Evolutionary conservation across 768 basidiomycete species (phyloP).

Genomic region (Agaricus blazei): DNA sequence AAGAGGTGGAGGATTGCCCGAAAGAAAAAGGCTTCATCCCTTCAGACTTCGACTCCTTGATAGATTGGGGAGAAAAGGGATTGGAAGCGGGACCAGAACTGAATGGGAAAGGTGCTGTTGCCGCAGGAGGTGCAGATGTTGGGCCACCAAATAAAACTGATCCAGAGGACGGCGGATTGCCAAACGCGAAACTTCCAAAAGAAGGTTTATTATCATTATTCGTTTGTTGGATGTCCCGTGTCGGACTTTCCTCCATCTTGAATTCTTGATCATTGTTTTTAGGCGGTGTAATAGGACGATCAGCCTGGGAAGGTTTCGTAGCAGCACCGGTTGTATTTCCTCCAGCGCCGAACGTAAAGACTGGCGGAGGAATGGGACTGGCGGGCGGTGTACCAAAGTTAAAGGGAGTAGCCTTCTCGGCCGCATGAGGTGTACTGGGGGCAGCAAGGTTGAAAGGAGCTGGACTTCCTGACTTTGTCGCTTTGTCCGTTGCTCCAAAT

Average conservation of each 20-base stretch:
- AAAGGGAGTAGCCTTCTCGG: conserved; percentile 28
- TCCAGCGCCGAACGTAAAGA: conserved; percentile 49
- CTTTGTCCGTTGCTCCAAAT: conserved; percentile 17
- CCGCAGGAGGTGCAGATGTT: conserved; percentile 14
- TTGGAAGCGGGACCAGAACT: conserved; percentile 33
- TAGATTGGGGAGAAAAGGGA: conserved; percentile 33
- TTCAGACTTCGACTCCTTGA: conserved; percentile 39
- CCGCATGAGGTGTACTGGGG: conserved; percentile 28
- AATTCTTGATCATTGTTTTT: conserved; percentile 60
- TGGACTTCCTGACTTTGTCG: conserved; percentile 12
- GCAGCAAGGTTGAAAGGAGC: conserved; percentile 43
- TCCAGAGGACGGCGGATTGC: conserved; percentile 19
- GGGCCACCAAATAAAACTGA: conserved; percentile 27
- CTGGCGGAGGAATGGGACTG: conserved; percentile 17
- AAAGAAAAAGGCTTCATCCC: conserved; percentile 47
- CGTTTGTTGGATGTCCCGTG: conserved; percentile 51
- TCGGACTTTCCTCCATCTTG: conserved; percentile 80
- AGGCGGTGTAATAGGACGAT: conserved; percentile 62
- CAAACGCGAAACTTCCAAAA: conserved; percentile 45
- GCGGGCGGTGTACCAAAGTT: conserved; percentile 34
- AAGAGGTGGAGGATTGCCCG: conserved; percentile 22
- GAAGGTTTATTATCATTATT: conserved; percentile 37
- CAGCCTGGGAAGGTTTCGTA: conserved; percentile 22
- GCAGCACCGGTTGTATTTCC: conserved; percentile 38
- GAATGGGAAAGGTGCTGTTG: conserved; percentile 35